Conservation (phyloP, 495 filamentous ascomycete genomes). For the Tuber umbilicatum region DNA sequence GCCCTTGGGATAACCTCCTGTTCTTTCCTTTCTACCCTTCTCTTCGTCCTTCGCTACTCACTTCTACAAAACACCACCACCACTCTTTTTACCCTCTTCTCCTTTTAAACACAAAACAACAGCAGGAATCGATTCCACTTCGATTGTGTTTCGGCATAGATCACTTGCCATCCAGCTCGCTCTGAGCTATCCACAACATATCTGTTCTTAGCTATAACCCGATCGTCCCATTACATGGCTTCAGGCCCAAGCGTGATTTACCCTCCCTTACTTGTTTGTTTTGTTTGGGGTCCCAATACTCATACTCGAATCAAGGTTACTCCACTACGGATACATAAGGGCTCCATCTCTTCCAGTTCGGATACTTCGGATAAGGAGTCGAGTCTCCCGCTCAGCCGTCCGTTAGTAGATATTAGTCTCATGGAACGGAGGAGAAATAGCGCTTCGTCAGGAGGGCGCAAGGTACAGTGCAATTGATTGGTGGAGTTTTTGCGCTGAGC, state of each 20-base stretch:
- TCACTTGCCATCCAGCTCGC: background rate
- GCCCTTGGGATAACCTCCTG: slow-evolving; percentile 29
- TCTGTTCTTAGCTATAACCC: slow-evolving; percentile 8
- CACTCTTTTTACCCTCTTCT: background rate
- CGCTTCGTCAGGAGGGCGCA: slow-evolving; percentile 52
- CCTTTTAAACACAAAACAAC: background rate
- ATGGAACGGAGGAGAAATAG: slow-evolving; percentile 62
- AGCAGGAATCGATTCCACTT: background rate
- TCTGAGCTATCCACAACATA: slow-evolving; percentile 10
- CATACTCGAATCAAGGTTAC: slow-evolving; percentile 46
- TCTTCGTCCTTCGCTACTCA: slow-evolving; percentile 18
- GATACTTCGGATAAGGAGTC: slow-evolving; percentile 41
- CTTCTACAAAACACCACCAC: background rate
- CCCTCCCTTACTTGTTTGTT: slow-evolving; percentile 12
- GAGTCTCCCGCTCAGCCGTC: slow-evolving; percentile 47
- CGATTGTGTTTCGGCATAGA: background rate
- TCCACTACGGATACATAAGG: slow-evolving; percentile 56
- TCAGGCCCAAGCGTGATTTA: slow-evolving; percentile 26
- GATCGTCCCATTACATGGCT: slow-evolving; percentile 23
- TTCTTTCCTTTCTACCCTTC: slow-evolving; percentile 9
- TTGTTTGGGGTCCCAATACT: slow-evolving; percentile 16
- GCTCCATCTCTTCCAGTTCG: slow-evolving; percentile 47
- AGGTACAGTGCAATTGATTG: background rate
- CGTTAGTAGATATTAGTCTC: slow-evolving; percentile 55
- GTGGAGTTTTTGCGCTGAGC: background rate